phyloP scores from a whole-genome alignment of 345 rosid species.

The Salix purpurea region DNA sequence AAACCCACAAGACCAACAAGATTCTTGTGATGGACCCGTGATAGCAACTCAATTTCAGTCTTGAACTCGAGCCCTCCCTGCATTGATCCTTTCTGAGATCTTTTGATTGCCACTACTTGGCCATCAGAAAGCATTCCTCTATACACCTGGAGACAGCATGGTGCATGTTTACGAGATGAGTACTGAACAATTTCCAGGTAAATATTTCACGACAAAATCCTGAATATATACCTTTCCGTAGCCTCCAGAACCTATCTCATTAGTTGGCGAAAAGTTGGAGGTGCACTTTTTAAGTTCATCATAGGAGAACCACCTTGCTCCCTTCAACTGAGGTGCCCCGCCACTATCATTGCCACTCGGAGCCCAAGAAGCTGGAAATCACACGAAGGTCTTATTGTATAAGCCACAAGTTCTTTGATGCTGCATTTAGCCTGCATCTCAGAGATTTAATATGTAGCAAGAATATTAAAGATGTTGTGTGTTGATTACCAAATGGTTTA shows the following conservation, averaged over 20 bases:
- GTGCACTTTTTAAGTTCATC: constrained; percentile 89
- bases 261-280: constrained; percentile 58
- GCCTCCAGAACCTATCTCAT: constrained; percentile 91
- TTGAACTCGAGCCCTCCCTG: constrained; percentile 95
- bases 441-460: neutral
- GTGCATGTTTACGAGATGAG: neutral
- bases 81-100: constrained; percentile 88
- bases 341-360: constrained; percentile 83
- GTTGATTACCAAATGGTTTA: constrained; percentile 71
- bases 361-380: constrained; percentile 76
- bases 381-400: neutral
- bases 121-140: constrained; percentile 78
- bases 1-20: constrained; percentile 87
- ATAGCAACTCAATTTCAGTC: constrained; percentile 91
- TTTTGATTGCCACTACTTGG: constrained; percentile 73
- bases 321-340: constrained; percentile 86
- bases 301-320: constrained; percentile 90
- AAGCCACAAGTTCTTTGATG: neutral
- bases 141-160: constrained; percentile 51
- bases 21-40: constrained; percentile 93
- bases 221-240: constrained; percentile 64
- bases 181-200: neutral
- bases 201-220: neutral
- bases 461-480: neutral
- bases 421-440: neutral